Conservation (phyloP, 129 eudicot species). For the Sambucus nigra region DNA sequence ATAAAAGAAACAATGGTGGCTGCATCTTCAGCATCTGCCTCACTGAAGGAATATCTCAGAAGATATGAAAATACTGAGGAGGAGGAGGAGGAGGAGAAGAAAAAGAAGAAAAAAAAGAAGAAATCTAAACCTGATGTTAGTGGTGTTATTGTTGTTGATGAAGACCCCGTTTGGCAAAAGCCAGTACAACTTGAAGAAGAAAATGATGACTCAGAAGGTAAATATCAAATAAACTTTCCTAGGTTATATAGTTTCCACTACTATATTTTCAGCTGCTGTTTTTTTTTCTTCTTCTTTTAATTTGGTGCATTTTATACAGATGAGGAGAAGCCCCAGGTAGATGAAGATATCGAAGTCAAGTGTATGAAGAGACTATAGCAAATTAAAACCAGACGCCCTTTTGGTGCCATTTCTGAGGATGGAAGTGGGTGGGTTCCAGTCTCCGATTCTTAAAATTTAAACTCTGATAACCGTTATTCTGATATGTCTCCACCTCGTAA, state of each 20-base stretch:
- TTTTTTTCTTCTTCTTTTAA: not conserved
- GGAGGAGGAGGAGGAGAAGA: slow-evolving; percentile 53
- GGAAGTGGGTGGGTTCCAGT: slow-evolving; percentile 96
- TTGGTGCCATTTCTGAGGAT: slow-evolving; percentile 82
- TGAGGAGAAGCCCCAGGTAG: slow-evolving; percentile 83
- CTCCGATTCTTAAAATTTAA: slow-evolving; percentile 26
- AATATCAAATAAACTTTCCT: not conserved
- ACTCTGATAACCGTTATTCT: slow-evolving; percentile 19
- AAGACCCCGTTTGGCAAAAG: slow-evolving; percentile 96
- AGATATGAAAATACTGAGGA: slow-evolving; percentile 53
- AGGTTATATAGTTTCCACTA: not conserved
- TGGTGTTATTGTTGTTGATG: slow-evolving; percentile 76
- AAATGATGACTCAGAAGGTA: slow-evolving; percentile 69
- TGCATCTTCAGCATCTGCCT: slow-evolving; percentile 43
- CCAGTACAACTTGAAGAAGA: slow-evolving; percentile 58
- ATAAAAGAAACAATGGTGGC: slow-evolving; percentile 36
- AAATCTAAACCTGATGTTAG: slow-evolving; percentile 33
- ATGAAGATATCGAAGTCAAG: slow-evolving; percentile 90
- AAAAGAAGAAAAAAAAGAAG: slow-evolving; percentile 53
- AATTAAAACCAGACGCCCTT: slow-evolving; percentile 47
- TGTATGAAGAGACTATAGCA: slow-evolving; percentile 82
- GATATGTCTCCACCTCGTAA: slow-evolving; percentile 61
- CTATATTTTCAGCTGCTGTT: not conserved
- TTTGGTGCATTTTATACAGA: slow-evolving; percentile 22
- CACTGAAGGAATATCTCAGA: slow-evolving; percentile 82